Percentiles rank a stretch among this genome's conserved stretches.
Conservation (phyloP, 2,329 filamentous ascomycete species). For the Fusarium fujikuroi region DNA sequence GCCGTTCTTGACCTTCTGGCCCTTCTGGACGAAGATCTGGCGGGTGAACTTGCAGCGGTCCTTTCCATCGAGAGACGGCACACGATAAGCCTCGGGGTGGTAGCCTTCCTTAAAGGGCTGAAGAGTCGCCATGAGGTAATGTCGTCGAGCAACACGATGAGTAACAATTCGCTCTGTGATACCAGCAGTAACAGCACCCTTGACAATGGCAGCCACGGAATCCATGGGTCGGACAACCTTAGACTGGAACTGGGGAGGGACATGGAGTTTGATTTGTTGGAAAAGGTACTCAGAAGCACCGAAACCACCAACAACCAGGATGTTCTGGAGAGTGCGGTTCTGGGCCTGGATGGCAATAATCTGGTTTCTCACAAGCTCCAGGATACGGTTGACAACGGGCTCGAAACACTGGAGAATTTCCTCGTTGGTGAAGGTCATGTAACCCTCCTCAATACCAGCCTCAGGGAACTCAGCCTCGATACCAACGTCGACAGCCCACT, state of each 20-base stretch:
- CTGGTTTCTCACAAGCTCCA: conserved; percentile 96
- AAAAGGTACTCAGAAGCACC: conserved; percentile 98
- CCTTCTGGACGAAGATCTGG: conserved; percentile 98
- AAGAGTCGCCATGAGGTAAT: conserved; percentile 98
- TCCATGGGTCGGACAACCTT: conserved; percentile 99
- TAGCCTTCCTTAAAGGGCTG: conserved; percentile 99
- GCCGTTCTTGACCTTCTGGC: conserved; percentile 98
- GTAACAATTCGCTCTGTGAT: conserved; percentile 98
- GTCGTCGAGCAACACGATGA: conserved; percentile 93
- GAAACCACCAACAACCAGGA: conserved; percentile 96
- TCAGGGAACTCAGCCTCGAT: conserved; percentile 99
- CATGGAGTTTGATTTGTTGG: conserved; percentile 98
- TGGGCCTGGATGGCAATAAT: conserved; percentile 99
- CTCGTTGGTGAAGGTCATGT: conserved; percentile 99
- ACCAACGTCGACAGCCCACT: conserved; percentile 98
- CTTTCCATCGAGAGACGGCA: conserved; percentile 95
- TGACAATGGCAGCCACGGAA: conserved; percentile 97
- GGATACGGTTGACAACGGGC: conserved; percentile 95
- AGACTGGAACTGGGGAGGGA: conserved; percentile 96
- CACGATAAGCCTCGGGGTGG: conserved; percentile 97
- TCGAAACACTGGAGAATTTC: conserved; percentile 99
- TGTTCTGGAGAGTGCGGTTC: conserved; percentile 93
- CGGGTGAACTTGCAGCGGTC: conserved; percentile 98
- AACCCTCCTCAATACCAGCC: conserved; percentile 97
- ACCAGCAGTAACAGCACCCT: conserved; percentile 96